Evolutionary conservation across 75 land plant genomes (phyloP).

Genomic region (Cryptomeria japonica): DNA sequence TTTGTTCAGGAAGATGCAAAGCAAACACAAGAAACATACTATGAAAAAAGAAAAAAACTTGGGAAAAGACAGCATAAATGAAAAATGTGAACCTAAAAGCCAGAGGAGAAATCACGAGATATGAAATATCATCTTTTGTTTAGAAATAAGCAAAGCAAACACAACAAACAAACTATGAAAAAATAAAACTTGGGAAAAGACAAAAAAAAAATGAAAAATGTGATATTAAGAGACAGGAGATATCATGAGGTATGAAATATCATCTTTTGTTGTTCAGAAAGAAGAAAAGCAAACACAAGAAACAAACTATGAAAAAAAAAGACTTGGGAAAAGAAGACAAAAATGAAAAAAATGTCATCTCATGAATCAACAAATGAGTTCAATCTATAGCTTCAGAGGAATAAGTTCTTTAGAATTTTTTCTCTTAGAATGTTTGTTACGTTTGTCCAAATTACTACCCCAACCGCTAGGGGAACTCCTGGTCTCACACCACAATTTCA

Average conservation of each 20-base stretch:
- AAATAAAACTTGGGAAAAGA: background rate
- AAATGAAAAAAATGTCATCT: background rate
- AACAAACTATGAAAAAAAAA: too few relatives aligned
- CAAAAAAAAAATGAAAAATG: background rate
- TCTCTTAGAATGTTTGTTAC: background rate
- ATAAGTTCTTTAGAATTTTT: background rate
- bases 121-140: background rate
- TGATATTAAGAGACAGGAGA: too few relatives aligned
- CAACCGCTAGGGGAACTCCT: too few relatives aligned
- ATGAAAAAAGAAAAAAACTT: background rate
- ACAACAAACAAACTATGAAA: background rate
- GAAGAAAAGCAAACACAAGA: too few relatives aligned
- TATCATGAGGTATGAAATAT: background rate
- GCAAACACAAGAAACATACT: background rate
- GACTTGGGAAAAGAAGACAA: too few relatives aligned
- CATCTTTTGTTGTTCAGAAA: background rate
- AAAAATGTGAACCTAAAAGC: background rate
- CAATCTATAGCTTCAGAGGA: background rate
- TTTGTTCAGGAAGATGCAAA: background rate
- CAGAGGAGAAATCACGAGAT: background rate
- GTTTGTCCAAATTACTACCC: too few relatives aligned
- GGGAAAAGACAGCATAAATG: background rate
- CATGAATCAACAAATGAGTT: background rate
- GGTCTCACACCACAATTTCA: too few relatives aligned
- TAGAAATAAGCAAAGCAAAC: background rate